Evolutionary conservation across 805 yeast genomes (phyloP).

Genomic region (Cyberlindnera euphorbiae): DNA sequence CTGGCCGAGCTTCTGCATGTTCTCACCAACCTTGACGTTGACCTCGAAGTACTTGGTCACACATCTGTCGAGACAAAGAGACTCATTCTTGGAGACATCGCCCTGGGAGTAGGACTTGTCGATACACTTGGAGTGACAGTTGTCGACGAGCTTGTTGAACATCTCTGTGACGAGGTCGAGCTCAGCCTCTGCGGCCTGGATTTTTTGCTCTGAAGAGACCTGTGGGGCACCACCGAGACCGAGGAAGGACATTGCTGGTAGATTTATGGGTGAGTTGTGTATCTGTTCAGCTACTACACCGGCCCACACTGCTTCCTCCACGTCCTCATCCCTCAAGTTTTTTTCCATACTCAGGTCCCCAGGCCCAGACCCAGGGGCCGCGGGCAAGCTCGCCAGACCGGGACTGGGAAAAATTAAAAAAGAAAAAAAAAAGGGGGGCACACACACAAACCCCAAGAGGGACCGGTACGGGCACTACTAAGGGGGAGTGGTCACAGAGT

Average conservation of each 20-base stretch:
- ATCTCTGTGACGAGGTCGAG: constrained; percentile 95
- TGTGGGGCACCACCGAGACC: constrained; percentile 78
- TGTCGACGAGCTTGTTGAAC: constrained; percentile 89
- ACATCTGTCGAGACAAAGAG: constrained; percentile 90
- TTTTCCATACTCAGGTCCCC: no score
- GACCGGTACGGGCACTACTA: no score
- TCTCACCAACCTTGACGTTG: constrained; percentile 90
- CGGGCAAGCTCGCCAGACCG: no score
- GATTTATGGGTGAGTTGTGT: neutral
- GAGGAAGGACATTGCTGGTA: constrained; percentile 52
- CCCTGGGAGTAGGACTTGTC: constrained; percentile 59
- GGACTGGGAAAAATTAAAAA: neutral
- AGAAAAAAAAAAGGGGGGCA: constrained; percentile 1
- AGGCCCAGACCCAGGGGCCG: no score
- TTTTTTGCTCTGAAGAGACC: constrained; percentile 66
- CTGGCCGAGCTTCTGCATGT: constrained; percentile 50
- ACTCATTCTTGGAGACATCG: constrained; percentile 73
- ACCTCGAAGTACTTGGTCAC: constrained; percentile 93
- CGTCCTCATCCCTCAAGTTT: no score
- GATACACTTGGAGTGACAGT: constrained; percentile 87
- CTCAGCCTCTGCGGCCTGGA: constrained; percentile 93
- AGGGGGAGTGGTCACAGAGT: no score
- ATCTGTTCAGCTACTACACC: no score
- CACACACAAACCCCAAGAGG: no score
- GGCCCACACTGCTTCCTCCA: no score